Evolutionary conservation across 2,329 filamentous ascomycete species (phyloP).

Genomic region (Zymoseptoria ardabiliae): DNA sequence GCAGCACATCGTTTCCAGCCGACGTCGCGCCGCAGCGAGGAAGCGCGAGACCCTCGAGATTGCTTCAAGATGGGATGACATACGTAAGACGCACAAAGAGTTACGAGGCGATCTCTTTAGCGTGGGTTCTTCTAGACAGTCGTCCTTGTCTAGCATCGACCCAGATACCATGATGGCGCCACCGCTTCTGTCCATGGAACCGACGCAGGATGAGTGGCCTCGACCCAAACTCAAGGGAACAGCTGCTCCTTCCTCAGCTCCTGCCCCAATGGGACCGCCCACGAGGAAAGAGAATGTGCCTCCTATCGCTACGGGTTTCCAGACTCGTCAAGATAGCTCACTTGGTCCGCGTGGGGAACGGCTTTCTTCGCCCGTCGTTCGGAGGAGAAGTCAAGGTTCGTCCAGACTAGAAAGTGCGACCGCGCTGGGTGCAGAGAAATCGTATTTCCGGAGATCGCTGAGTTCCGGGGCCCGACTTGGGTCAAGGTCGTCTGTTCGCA

Average conservation of each 20-base stretch:
- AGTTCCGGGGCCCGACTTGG: background rate
- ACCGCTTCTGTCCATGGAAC: background rate
- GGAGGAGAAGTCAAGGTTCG: background rate
- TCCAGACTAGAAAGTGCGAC: background rate
- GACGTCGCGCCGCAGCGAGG: too few species aligned
- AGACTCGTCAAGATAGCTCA: background rate
- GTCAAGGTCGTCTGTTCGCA: background rate
- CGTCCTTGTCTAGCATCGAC: background rate
- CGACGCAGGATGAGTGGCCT: background rate
- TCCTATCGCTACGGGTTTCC: background rate
- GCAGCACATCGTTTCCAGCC: too few species aligned
- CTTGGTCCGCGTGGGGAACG: background rate
- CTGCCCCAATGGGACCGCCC: background rate
- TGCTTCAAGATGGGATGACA: too few species aligned
- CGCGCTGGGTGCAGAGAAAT: background rate
- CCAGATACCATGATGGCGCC: background rate
- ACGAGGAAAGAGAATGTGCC: background rate
- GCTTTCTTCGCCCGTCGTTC: background rate
- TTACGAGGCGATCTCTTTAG: too few species aligned
- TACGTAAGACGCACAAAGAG: too few species aligned
- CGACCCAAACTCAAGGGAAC: background rate
- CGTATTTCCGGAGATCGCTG: background rate
- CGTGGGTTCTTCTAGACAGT: too few species aligned
- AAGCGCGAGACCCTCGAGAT: too few species aligned
- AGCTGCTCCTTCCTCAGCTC: background rate